phyloP scores from a whole-genome alignment of 2,329 filamentous ascomycete species.

The Scorias spongiosa region DNA sequence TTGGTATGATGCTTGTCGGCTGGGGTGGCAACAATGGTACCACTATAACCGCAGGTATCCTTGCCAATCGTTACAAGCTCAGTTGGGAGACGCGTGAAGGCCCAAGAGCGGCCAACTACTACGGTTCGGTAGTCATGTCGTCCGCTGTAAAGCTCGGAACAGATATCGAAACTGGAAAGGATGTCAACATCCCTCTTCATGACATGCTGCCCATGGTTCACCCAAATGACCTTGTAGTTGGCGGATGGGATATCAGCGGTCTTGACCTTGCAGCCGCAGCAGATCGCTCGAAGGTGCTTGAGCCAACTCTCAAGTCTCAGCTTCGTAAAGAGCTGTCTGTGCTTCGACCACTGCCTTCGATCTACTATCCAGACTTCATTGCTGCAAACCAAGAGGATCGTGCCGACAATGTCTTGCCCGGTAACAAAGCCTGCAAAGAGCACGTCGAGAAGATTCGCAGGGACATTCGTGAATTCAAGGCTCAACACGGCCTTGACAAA shows the following conservation, averaged over 20 bases:
- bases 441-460: slow-evolving; percentile 88
- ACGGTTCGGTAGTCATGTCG: slow-evolving; percentile 91
- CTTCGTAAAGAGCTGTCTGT: slow-evolving; percentile 85
- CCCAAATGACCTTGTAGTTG: slow-evolving; percentile 86
- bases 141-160: slow-evolving; percentile 95
- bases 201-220: slow-evolving; percentile 91
- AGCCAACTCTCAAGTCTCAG: slow-evolving; percentile 80
- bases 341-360: slow-evolving; percentile 79
- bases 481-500: slow-evolving; percentile 71
- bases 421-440: slow-evolving; percentile 66
- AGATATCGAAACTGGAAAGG: slow-evolving; percentile 66
- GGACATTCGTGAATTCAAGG: slow-evolving; percentile 91
- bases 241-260: slow-evolving; percentile 93
- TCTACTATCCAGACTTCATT: slow-evolving; percentile 99
- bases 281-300: slow-evolving; percentile 89
- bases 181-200: slow-evolving; percentile 94
- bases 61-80: slow-evolving; percentile 79
- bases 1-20: slow-evolving; percentile 93
- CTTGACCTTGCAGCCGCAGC: slow-evolving; percentile 82
- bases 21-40: slow-evolving; percentile 98
- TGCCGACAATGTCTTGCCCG: slow-evolving; percentile 77
- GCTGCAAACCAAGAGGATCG: slow-evolving; percentile 95
- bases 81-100: slow-evolving; percentile 92
- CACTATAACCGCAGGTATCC: slow-evolving; percentile 90
- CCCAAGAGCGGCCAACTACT: slow-evolving; percentile 79